Evolutionary conservation across 2,329 filamentous ascomycete species (phyloP), one percentile per base, ranked within the genome.

Genomic region (Dissoconium aciculare): DNA sequence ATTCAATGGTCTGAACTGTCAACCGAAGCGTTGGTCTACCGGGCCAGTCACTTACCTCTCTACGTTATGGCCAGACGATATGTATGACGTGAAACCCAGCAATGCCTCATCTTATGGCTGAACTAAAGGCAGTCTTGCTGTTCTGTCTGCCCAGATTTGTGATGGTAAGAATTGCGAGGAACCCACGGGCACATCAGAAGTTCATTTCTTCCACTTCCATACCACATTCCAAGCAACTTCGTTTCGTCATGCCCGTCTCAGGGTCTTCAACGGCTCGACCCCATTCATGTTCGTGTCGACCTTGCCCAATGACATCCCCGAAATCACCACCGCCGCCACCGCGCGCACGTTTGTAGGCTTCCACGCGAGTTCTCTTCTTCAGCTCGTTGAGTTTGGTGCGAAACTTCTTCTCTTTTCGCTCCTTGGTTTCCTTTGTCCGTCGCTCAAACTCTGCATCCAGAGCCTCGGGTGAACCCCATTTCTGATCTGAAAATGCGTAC

Each of bases 361-460:
- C 89, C 0, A 91, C 85, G 27, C 84, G 66, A 9, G 89, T 98
- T 53, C 85, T 76, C 57, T 87, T 85, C 65, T 95, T 98, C 40
- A 98, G 53, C 31, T 95, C 85, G 4, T 79, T 66, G 17, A 98
- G 62, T 60, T 92, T 92, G 35, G 73, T 75, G 50, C 81, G 83
- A 57, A 95, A 95, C 55, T 93, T 92, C 46, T 75, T 74, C 53
- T 94, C 85, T 50, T 92, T 92, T 31, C 83, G 66, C 28, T 67
- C 69, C 59, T 92, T 93, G 57, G 83, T 84, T 32, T 89, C 78
- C 2, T 62, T 59, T 50, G 84, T 76, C 11, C 87, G 69, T 39
- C 71, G 71, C 54, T 79, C 81, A 46, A 89, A 95, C 57, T 95
- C 87, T 4, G 70, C 81, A 51, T 95, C 89, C 4, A 95, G 60